These are phyloP conservation scores for Trifolium repens DNA, from an alignment of 306 rosid species.

Conservation along the genomic window DNA sequence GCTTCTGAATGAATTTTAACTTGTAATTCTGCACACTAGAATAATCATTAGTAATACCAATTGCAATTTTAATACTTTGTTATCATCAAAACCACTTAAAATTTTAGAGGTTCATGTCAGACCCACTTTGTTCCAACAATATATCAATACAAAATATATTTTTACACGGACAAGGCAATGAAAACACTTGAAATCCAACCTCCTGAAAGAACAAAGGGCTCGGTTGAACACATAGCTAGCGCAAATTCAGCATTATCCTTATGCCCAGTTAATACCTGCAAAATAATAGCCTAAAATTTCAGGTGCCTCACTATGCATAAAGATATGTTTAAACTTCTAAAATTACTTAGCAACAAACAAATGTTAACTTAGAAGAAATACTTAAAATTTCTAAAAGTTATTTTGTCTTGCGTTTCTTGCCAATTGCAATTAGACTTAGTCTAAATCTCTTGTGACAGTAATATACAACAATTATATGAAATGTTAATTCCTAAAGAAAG, in stretches of 20 bases:
- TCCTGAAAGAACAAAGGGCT: conserved; percentile 96
- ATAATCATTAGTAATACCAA: no score
- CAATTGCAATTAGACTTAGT: conserved; percentile 5
- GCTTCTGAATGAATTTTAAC: no score
- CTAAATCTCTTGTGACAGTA: background rate
- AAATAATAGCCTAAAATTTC: conserved; percentile 28
- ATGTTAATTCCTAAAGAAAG: background rate
- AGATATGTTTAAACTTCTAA: conserved; percentile 15
- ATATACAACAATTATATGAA: background rate
- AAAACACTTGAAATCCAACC: conserved; percentile 65
- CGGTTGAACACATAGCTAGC: conserved; percentile 94
- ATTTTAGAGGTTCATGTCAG: no score
- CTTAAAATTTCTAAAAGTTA: background rate
- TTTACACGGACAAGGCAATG: conserved; percentile 13
- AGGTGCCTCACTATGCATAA: conserved; percentile 13
- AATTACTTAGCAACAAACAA: conserved; percentile 24
- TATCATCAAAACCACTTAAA: no score
- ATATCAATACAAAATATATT: background rate
- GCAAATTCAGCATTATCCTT: conserved; percentile 97
- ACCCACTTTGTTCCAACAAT: no score
- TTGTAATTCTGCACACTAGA: no score
- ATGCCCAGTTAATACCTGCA: conserved; percentile 95
- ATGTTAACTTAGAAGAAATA: conserved; percentile 1
- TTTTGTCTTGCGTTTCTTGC: background rate
- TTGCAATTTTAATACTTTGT: no score